Evolutionary conservation across 345 rosid genomes (phyloP).

Genomic region (Cardamine resedifolia): DNA sequence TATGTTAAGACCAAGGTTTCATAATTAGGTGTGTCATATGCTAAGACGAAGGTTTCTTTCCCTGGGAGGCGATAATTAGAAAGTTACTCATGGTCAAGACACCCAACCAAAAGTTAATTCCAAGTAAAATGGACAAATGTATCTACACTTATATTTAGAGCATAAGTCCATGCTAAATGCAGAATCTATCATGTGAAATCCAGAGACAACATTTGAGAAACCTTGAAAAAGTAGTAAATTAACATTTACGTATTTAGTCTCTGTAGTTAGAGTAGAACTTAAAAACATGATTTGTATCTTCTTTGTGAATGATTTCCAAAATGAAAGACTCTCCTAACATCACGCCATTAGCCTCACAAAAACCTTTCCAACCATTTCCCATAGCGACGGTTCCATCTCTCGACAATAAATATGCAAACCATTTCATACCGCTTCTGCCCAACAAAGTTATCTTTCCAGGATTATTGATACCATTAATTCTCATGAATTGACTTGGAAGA

Average conservation of each 20-base stretch:
- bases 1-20: too few species aligned
- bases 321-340: constrained; percentile 22
- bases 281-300: constrained; percentile 9
- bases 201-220: too few species aligned
- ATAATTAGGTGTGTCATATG: too few species aligned
- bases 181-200: neutral
- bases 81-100: too few species aligned
- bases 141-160: too few species aligned
- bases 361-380: constrained; percentile 33
- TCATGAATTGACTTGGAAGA: constrained; percentile 8
- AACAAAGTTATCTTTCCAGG: constrained; percentile 22
- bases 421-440: constrained; percentile 28
- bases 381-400: constrained; percentile 10
- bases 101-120: too few species aligned
- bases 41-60: too few species aligned
- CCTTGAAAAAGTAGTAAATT: too few species aligned
- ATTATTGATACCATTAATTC: constrained; percentile 13
- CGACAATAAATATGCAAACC: constrained; percentile 25
- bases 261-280: neutral
- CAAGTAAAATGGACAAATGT: too few species aligned
- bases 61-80: too few species aligned
- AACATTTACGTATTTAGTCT: neutral
- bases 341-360: constrained; percentile 33
- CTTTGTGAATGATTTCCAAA: constrained; percentile 4
- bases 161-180: neutral